A percentile compares a stretch with the other conserved stretches of the same genome.
These are phyloP conservation scores for Ceratobasidium sp. DNA, from an alignment of 1,284 basidiomycete species.

Conservation along the genomic window DNA sequence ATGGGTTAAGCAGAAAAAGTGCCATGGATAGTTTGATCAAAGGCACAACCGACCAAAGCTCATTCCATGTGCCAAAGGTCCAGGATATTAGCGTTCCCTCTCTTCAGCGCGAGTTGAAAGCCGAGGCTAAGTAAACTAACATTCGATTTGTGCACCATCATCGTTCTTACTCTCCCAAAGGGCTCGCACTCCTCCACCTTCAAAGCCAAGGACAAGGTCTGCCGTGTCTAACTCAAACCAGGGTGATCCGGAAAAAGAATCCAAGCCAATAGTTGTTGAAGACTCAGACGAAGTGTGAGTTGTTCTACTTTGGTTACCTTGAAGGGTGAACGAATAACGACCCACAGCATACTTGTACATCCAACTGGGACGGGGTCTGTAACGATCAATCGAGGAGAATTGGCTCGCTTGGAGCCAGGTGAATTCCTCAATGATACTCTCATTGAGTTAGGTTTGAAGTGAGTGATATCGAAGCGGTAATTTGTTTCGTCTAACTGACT, in stretches of 20 bases:
- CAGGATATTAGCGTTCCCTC: not conserved
- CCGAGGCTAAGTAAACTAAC: not conserved
- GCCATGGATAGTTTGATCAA: constrained; percentile 1
- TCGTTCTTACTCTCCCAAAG: not conserved
- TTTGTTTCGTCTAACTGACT: constrained; percentile 17
- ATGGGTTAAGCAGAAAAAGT: not conserved
- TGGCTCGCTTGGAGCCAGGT: constrained; percentile 70
- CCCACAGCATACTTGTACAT: constrained; percentile 71
- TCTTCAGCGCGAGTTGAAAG: not conserved
- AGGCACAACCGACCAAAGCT: not conserved
- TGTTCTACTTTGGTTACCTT: not conserved
- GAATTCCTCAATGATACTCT: constrained; percentile 95
- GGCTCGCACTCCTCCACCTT: not conserved
- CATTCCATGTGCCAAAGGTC: not conserved
- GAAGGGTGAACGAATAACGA: not conserved
- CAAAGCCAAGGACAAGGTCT: constrained; percentile 1
- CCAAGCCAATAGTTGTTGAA: not conserved
- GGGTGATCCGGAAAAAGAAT: not conserved
- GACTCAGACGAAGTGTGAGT: constrained; percentile 37
- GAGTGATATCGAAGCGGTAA: constrained; percentile 48
- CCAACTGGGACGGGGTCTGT: constrained; percentile 70
- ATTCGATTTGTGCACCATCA: not conserved
- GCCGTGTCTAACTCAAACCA: not conserved
- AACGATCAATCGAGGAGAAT: constrained; percentile 78
- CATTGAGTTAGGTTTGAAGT: constrained; percentile 95